A percentile compares a stretch with the other conserved stretches of the same genome.
phyloP scores from a whole-genome alignment of 352 stramenopile genomes.

The Globisporangium middletonii region DNA sequence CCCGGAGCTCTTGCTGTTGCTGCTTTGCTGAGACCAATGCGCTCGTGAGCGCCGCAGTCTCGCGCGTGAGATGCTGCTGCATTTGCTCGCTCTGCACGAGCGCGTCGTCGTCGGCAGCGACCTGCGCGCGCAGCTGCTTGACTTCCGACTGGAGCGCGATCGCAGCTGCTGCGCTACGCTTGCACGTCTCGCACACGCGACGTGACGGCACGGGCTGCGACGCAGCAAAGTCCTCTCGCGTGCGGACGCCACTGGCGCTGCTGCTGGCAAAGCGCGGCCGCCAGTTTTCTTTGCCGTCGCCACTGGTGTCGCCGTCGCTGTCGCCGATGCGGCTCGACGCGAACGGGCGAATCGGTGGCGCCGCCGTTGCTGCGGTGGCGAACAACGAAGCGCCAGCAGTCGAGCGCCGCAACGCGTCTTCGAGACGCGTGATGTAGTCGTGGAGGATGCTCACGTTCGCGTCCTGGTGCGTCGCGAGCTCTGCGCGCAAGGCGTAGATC shows the following conservation, averaged over 20 bases:
- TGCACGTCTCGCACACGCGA: slow-evolving; percentile 37
- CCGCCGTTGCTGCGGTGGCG: neutral
- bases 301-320: slow-evolving; percentile 9
- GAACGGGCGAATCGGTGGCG: slow-evolving; percentile 13
- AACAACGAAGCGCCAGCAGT: too few species aligned
- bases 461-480: slow-evolving; percentile 48
- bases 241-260: neutral
- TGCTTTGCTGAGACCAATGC: slow-evolving; percentile 42
- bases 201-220: slow-evolving; percentile 15
- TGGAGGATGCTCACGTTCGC: slow-evolving; percentile 48
- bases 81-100: slow-evolving; percentile 40
- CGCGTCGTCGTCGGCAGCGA: slow-evolving; percentile 31
- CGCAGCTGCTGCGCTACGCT: slow-evolving; percentile 21
- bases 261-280: slow-evolving; percentile 20
- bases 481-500: slow-evolving; percentile 43
- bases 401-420: slow-evolving; percentile 24
- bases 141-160: slow-evolving; percentile 44
- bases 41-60: slow-evolving; percentile 37
- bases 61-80: slow-evolving; percentile 30
- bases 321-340: slow-evolving; percentile 23
- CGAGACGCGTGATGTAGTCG: slow-evolving; percentile 49
- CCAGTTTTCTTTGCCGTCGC: slow-evolving; percentile 22
- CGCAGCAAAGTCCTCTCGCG: slow-evolving; percentile 26
- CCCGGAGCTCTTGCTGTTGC: slow-evolving; percentile 45
- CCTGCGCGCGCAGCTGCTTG: slow-evolving; percentile 37